Evolutionary conservation across 495 filamentous ascomycete species (phyloP).

Genomic region (Aspergillus haitiensis): DNA sequence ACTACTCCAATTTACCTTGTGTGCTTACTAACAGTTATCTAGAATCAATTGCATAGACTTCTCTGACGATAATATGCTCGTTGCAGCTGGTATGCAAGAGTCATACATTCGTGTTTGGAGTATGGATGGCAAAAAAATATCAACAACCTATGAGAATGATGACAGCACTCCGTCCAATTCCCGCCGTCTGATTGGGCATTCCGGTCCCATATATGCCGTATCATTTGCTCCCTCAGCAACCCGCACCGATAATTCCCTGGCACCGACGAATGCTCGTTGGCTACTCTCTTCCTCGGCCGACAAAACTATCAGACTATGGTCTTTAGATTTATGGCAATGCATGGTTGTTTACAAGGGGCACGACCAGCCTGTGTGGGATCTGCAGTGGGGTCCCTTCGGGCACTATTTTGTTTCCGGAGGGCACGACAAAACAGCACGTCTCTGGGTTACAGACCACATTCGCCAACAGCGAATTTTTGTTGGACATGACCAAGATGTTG

Average conservation of each 20-base stretch:
- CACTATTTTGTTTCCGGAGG: constrained; percentile 91
- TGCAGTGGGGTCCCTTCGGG: constrained; percentile 88
- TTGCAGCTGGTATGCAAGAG: constrained; percentile 83
- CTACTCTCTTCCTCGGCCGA: constrained; percentile 88
- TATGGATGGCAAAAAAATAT: constrained; percentile 70
- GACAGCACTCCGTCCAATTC: constrained; percentile 55
- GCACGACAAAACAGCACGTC: constrained; percentile 82
- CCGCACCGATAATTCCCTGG: constrained; percentile 46
- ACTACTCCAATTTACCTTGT: not conserved
- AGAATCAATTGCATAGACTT: constrained; percentile 93
- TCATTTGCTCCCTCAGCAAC: constrained; percentile 79
- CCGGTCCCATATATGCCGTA: constrained; percentile 83
- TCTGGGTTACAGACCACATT: constrained; percentile 90
- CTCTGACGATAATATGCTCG: constrained; percentile 79
- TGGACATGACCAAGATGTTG: constrained; percentile 87
- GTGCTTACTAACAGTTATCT: constrained; percentile 27
- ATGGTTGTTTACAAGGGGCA: constrained; percentile 92
- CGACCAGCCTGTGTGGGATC: constrained; percentile 81
- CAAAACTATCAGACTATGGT: constrained; percentile 87
- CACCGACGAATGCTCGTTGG: constrained; percentile 65
- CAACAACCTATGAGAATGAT: constrained; percentile 45
- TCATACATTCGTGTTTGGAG: constrained; percentile 95
- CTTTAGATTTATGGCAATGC: constrained; percentile 81
- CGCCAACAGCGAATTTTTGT: constrained; percentile 85
- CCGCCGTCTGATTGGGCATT: constrained; percentile 87